Evolutionary conservation across 768 basidiomycete species (phyloP).

Genomic region (Mycena olivaceomarginata): DNA sequence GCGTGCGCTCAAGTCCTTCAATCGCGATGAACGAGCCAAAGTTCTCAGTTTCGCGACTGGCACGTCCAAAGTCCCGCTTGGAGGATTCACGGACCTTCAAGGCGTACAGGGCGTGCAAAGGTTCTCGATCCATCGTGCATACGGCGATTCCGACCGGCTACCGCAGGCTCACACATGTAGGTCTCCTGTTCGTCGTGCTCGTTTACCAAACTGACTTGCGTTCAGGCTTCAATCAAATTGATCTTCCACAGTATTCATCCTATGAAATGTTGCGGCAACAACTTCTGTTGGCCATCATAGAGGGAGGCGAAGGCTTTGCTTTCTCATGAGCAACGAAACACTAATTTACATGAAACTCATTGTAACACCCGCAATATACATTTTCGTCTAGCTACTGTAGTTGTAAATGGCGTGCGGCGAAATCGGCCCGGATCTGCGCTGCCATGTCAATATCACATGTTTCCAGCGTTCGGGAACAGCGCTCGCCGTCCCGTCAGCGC

Average conservation of each 20-base stretch:
- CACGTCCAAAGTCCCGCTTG: conserved; percentile 93
- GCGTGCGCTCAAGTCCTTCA: conserved; percentile 98
- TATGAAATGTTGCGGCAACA: conserved; percentile 98
- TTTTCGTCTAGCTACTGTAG: background rate
- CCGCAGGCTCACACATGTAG: conserved; percentile 94
- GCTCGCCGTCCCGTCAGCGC: no score
- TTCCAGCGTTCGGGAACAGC: no score
- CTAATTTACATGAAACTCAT: conserved; percentile 40
- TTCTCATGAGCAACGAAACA: conserved; percentile 38
- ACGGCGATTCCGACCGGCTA: conserved; percentile 88
- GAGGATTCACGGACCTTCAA: conserved; percentile 96
- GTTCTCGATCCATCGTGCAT: conserved; percentile 97
- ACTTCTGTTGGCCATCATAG: conserved; percentile 93
- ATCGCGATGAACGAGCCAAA: conserved; percentile 96
- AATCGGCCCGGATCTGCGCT: no score
- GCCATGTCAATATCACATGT: no score
- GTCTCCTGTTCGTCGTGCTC: conserved; percentile 49
- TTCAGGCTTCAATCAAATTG: conserved; percentile 94
- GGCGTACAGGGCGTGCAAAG: conserved; percentile 95
- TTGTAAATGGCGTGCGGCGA: background rate
- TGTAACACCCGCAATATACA: conserved; percentile 41
- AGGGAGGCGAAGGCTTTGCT: conserved; percentile 97
- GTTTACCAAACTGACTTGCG: conserved; percentile 36
- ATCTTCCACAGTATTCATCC: conserved; percentile 94
- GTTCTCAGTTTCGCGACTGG: conserved; percentile 98